Conservation (phyloP, 768 basidiomycete species). For the Trametes maxima region DNA sequence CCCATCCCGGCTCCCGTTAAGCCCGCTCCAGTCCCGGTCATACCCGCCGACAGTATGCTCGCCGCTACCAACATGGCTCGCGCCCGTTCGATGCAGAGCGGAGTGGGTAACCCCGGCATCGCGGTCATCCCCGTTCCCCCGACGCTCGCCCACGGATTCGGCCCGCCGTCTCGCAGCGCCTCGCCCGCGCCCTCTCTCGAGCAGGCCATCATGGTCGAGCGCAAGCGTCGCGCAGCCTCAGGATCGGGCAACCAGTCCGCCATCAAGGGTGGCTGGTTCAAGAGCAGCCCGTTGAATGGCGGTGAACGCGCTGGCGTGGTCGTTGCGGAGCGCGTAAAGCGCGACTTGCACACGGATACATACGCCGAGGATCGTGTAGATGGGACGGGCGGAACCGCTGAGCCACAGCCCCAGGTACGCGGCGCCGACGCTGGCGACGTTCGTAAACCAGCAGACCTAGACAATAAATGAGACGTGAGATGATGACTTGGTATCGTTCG, state of each 20-base stretch:
- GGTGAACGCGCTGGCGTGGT: constrained; percentile 44
- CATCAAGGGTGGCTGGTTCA: constrained; percentile 62
- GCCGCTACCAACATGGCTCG: constrained; percentile 8
- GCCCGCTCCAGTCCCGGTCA: background rate
- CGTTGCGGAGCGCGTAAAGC: constrained; percentile 52
- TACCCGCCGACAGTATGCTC: constrained; percentile 3
- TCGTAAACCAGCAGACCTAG: too few relatives aligned
- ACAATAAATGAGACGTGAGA: constrained; percentile 35
- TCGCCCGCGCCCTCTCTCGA: constrained; percentile 65
- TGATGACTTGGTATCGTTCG: background rate
- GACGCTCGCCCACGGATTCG: constrained; percentile 15
- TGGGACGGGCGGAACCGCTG: constrained; percentile 2
- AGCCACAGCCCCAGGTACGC: background rate
- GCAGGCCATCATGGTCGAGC: constrained; percentile 68
- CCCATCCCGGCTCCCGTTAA: background rate
- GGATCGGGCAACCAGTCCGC: constrained; percentile 24
- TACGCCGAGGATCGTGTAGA: background rate
- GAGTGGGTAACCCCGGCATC: constrained; percentile 1
- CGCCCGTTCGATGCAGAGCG: constrained; percentile 9
- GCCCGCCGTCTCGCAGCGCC: constrained; percentile 37
- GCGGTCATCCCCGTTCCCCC: constrained; percentile 17
- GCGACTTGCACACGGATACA: constrained; percentile 2
- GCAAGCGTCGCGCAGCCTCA: constrained; percentile 53
- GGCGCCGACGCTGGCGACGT: constrained; percentile 6
- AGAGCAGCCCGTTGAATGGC: constrained; percentile 69